These are phyloP conservation scores for Quambalaria eucalypti DNA, from an alignment of 1,284 basidiomycete species.

Conservation along the genomic window DNA sequence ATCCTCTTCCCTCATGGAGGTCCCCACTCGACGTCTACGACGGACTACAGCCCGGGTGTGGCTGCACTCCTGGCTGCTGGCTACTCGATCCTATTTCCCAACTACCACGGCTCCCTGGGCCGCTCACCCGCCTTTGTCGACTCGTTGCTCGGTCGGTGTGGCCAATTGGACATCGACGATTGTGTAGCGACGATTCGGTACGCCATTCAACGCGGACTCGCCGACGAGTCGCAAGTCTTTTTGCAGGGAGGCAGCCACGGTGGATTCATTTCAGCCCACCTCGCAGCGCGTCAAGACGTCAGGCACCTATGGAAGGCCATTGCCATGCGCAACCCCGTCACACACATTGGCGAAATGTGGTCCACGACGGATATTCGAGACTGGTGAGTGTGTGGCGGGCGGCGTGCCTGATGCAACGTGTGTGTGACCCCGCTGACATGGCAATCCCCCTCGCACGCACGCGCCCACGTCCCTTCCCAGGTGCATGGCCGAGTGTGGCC, in stretches of 20 bases:
- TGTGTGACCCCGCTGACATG: neutral
- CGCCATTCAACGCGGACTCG: constrained; percentile 53
- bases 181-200: constrained; percentile 56
- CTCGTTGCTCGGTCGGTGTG: constrained; percentile 56
- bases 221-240: constrained; percentile 53
- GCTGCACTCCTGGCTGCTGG: constrained; percentile 6
- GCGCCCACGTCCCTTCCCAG: no score
- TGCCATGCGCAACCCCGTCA: constrained; percentile 63
- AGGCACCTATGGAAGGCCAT: constrained; percentile 54
- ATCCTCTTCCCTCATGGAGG: constrained; percentile 62
- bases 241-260: constrained; percentile 65
- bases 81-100: constrained; percentile 54
- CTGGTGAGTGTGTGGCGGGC: constrained; percentile 51
- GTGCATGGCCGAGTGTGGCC: constrained; percentile 56
- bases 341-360: constrained; percentile 53
- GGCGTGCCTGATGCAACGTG: neutral
- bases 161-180: constrained; percentile 60
- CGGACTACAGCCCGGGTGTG: constrained; percentile 22
- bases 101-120: constrained; percentile 64
- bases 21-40: constrained; percentile 55
- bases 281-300: constrained; percentile 58
- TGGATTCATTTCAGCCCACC: constrained; percentile 59
- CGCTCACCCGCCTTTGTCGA: constrained; percentile 48
- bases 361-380: constrained; percentile 62
- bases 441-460: neutral